These are phyloP conservation scores for Psilocybe cubensis DNA, from an alignment of 768 basidiomycete genomes.

Conservation along the genomic window DNA sequence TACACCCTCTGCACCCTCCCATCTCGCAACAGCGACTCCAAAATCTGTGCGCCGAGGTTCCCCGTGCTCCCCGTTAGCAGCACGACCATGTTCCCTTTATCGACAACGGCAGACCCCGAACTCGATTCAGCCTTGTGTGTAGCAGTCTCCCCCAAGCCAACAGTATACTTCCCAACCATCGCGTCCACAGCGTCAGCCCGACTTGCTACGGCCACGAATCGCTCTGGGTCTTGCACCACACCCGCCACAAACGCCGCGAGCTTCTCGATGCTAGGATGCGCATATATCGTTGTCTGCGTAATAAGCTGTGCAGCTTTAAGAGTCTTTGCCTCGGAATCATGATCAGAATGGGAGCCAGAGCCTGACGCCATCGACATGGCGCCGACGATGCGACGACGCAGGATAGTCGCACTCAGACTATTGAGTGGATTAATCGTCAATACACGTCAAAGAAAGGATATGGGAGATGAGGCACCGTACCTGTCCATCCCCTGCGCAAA, in stretches of 20 bases:
- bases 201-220: constrained; percentile 4
- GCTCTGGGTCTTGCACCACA: constrained; percentile 17
- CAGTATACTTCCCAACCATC: constrained; percentile 22
- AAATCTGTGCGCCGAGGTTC: constrained; percentile 39
- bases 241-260: constrained; percentile 20
- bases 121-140: not conserved
- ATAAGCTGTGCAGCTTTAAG: constrained; percentile 12
- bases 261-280: constrained; percentile 18
- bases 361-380: constrained; percentile 23
- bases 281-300: constrained; percentile 22
- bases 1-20: constrained; percentile 30
- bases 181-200: constrained; percentile 21
- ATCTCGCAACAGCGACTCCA: constrained; percentile 33
- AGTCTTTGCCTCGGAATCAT: no score
- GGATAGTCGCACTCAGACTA: constrained; percentile 24
- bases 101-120: not conserved
- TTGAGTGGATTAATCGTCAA: not conserved
- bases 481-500: constrained; percentile 28
- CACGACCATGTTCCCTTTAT: constrained; percentile 27
- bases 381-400: constrained; percentile 23
- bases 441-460: not conserved
- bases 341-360: no score
- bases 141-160: constrained; percentile 6
- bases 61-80: constrained; percentile 48
- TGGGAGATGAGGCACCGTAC: not conserved